These are phyloP conservation scores for Tylopilus sp. DNA, from an alignment of 768 basidiomycete genomes.

Conservation along the genomic window DNA sequence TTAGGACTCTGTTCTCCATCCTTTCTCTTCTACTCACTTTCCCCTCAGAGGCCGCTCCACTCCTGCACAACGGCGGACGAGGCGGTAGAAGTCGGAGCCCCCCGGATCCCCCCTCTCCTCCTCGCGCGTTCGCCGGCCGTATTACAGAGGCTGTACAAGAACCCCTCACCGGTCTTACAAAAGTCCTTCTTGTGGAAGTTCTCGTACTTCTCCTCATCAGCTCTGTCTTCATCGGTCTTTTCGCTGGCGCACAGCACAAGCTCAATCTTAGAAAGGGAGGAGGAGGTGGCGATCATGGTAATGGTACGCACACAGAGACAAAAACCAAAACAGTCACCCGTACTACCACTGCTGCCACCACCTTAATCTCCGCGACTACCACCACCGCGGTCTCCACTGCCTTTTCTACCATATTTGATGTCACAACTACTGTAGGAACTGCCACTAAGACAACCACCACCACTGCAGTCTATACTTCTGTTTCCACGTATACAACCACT, in stretches of 20 bases:
- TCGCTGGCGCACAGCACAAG: slow-evolving; percentile 83
- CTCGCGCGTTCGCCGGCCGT: slow-evolving; percentile 23
- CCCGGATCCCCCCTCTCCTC: slow-evolving; percentile 36
- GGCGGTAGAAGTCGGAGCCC: slow-evolving; percentile 35
- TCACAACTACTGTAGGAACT: slow-evolving; percentile 39
- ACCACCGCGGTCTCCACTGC: slow-evolving; percentile 34
- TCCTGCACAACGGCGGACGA: slow-evolving; percentile 50
- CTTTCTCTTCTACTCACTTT: slow-evolving; percentile 1
- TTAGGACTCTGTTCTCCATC: slow-evolving; percentile 14
- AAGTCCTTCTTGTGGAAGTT: slow-evolving; percentile 71
- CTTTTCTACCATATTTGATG: slow-evolving; percentile 31
- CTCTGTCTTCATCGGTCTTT: slow-evolving; percentile 90
- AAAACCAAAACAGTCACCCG: slow-evolving; percentile 31
- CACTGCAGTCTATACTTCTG: slow-evolving; percentile 35
- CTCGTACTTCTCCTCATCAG: slow-evolving; percentile 78
- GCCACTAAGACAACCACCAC: slow-evolving; percentile 38
- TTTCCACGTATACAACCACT: slow-evolving; percentile 38
- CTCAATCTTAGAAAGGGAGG: slow-evolving; percentile 47
- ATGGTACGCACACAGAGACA: slow-evolving; percentile 34
- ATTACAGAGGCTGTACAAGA: slow-evolving; percentile 62
- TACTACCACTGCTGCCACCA: slow-evolving; percentile 30
- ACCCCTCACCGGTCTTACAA: slow-evolving; percentile 79
- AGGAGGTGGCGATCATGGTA: slow-evolving; percentile 31
- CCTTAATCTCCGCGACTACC: slow-evolving; percentile 28
- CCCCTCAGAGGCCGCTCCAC: slow-evolving; percentile 57